These are phyloP conservation scores for Amylostereum chailletii DNA, from an alignment of 1,284 basidiomycete species.

Conservation along the genomic window DNA sequence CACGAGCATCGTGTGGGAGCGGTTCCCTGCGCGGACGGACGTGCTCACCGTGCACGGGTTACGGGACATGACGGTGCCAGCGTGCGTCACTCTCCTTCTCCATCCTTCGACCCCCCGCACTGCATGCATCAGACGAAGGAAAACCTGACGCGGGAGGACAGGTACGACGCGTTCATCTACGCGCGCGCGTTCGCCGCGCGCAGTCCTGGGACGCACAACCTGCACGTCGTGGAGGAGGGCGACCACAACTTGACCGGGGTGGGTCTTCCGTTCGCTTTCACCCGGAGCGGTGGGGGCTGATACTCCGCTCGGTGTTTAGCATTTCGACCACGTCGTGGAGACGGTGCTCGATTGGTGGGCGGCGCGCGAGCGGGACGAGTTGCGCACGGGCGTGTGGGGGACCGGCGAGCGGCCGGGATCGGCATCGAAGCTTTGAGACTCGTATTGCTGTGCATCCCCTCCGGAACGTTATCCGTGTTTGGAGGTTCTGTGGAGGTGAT, in stretches of 20 bases:
- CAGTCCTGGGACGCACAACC: constrained; percentile 54
- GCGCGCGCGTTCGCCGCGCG: constrained; percentile 48
- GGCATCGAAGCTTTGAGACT: no score
- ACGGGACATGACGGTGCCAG: constrained; percentile 52
- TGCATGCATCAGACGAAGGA: neutral
- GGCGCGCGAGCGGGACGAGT: neutral
- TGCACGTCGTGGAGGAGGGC: constrained; percentile 58
- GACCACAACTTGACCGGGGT: constrained; percentile 69
- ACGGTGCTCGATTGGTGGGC: neutral
- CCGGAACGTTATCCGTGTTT: no score
- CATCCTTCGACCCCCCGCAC: no score
- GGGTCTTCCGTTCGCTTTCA: constrained; percentile 9
- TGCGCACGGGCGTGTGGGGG: neutral
- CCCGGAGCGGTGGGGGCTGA: neutral
- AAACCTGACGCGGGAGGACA: constrained; percentile 17
- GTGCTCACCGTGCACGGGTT: constrained; percentile 67
- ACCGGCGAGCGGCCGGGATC: neutral
- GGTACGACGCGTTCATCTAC: constrained; percentile 66
- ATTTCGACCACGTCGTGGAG: neutral
- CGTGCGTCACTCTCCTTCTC: constrained; percentile 34
- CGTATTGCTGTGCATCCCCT: no score
- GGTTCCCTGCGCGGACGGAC: constrained; percentile 50
- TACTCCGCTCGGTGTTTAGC: neutral
- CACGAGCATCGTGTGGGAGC: constrained; percentile 51
- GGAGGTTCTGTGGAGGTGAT: no score